A percentile compares a stretch with the other conserved stretches of the same genome.
phyloP scores from a whole-genome alignment of 495 filamentous ascomycete genomes.

The Aspergillus incahuasiensis region DNA sequence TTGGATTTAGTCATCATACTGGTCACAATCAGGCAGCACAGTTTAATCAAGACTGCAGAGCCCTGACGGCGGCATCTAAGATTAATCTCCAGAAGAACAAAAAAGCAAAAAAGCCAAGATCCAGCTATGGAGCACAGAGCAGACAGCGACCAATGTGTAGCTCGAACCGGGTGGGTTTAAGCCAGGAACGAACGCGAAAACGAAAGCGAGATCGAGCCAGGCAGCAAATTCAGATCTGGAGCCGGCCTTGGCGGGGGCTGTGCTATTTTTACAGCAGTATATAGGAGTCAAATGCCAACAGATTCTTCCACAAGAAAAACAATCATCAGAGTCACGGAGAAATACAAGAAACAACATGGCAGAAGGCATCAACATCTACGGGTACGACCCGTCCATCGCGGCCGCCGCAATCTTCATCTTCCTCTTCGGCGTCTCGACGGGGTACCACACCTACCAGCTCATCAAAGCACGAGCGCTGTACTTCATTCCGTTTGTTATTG shows the following conservation, averaged over 20 bases:
- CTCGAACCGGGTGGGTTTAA: not conserved
- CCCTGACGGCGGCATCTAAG: no score
- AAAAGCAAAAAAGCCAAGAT: no score
- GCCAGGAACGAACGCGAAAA: not conserved
- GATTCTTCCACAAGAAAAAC: no score
- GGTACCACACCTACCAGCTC: not conserved
- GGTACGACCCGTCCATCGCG: constrained; percentile 1
- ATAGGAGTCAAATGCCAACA: not conserved
- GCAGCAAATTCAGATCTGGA: not conserved
- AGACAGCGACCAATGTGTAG: no score
- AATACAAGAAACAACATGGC: not conserved
- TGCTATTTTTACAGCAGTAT: not conserved
- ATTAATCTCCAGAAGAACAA: no score
- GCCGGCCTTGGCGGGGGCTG: not conserved
- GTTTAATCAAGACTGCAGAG: no score
- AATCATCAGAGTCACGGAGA: not conserved
- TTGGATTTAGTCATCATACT: no score
- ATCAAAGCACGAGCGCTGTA: not conserved
- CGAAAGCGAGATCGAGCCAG: not conserved
- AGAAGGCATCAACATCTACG: constrained; percentile 1
- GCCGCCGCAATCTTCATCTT: constrained; percentile 5
- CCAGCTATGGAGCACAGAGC: no score
- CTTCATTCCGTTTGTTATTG: constrained; percentile 4
- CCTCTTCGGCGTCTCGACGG: not conserved
- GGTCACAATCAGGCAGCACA: no score